A percentile compares a stretch with the other conserved stretches of the same genome.
Evolutionary conservation across 805 yeast species (phyloP).

Genomic region (Ogataea pilisensis): DNA sequence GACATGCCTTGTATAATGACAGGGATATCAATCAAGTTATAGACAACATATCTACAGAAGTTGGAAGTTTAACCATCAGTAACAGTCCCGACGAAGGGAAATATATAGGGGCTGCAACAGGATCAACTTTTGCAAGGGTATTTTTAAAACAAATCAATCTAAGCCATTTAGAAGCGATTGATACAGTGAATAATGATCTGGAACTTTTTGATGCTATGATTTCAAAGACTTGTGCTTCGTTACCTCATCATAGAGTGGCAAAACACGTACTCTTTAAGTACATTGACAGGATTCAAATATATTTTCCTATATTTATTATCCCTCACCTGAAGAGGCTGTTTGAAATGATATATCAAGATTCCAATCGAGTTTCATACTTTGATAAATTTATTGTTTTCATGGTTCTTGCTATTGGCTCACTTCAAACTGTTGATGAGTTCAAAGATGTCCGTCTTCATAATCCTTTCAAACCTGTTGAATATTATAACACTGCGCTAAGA

Average conservation of each 20-base stretch:
- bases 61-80: constrained; percentile 21
- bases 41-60: constrained; percentile 23
- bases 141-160: constrained; percentile 20
- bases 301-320: constrained; percentile 17
- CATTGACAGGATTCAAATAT: constrained; percentile 18
- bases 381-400: constrained; percentile 22
- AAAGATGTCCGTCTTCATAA: constrained; percentile 8
- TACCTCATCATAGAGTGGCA: constrained; percentile 17
- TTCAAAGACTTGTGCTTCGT: constrained; percentile 20
- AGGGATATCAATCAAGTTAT: constrained; percentile 10
- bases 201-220: constrained; percentile 16
- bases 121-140: constrained; percentile 21
- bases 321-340: constrained; percentile 9
- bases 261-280: constrained; percentile 12
- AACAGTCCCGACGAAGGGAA: constrained; percentile 15
- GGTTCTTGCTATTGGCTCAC: constrained; percentile 19
- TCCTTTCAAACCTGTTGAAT: constrained; percentile 20
- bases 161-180: constrained; percentile 11
- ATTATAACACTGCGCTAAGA: constrained; percentile 21
- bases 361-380: constrained; percentile 14
- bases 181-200: constrained; percentile 5
- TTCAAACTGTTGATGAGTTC: constrained; percentile 3
- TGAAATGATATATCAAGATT: constrained; percentile 10
- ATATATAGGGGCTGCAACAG: constrained; percentile 27
- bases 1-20: not conserved